A percentile compares a stretch with the other conserved stretches of the same genome.
These are phyloP conservation scores for Fusarium neocosmosporiellum DNA, from an alignment of 2,329 filamentous ascomycete species.

Conservation along the genomic window DNA sequence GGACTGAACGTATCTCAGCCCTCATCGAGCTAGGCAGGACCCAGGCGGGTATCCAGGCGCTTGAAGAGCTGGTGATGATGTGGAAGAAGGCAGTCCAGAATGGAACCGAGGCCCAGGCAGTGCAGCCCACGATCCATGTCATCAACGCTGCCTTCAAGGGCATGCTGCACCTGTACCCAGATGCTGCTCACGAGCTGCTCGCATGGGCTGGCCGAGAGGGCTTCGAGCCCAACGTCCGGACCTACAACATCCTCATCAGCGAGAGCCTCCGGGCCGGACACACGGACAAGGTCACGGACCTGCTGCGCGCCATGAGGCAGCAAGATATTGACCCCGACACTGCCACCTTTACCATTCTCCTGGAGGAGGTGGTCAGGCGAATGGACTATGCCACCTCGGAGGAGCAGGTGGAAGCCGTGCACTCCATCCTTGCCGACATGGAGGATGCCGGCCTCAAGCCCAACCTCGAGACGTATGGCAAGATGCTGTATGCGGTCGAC, in stretches of 20 bases:
- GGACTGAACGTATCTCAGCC: slow-evolving; percentile 77
- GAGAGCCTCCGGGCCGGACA: slow-evolving; percentile 64
- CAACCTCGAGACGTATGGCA: slow-evolving; percentile 73
- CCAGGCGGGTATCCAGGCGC: slow-evolving; percentile 68
- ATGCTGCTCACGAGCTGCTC: slow-evolving; percentile 65
- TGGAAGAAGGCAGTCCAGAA: slow-evolving; percentile 62
- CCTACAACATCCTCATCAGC: slow-evolving; percentile 77
- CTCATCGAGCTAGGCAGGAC: slow-evolving; percentile 67
- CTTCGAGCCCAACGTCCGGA: slow-evolving; percentile 67
- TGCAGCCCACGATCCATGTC: slow-evolving; percentile 70
- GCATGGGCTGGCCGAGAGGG: slow-evolving; percentile 67
- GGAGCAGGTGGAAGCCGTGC: slow-evolving; percentile 64
- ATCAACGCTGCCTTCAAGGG: slow-evolving; percentile 78
- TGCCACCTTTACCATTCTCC: slow-evolving; percentile 79
- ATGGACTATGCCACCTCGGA: slow-evolving; percentile 53
- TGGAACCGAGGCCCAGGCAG: slow-evolving; percentile 46
- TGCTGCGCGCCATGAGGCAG: slow-evolving; percentile 70
- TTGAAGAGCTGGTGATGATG: slow-evolving; percentile 72
- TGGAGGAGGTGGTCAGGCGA: slow-evolving; percentile 66
- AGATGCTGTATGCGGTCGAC: slow-evolving; percentile 70
- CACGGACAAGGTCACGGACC: slow-evolving; percentile 57
- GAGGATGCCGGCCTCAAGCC: slow-evolving; percentile 65
- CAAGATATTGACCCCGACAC: slow-evolving; percentile 68
- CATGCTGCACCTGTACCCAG: slow-evolving; percentile 63
- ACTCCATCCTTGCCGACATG: slow-evolving; percentile 68